Evolutionary conservation across 1,284 basidiomycete genomes (phyloP), one percentile per base, ranked within the genome.

Genomic region (Cutaneotrichosporon daszewskae): DNA sequence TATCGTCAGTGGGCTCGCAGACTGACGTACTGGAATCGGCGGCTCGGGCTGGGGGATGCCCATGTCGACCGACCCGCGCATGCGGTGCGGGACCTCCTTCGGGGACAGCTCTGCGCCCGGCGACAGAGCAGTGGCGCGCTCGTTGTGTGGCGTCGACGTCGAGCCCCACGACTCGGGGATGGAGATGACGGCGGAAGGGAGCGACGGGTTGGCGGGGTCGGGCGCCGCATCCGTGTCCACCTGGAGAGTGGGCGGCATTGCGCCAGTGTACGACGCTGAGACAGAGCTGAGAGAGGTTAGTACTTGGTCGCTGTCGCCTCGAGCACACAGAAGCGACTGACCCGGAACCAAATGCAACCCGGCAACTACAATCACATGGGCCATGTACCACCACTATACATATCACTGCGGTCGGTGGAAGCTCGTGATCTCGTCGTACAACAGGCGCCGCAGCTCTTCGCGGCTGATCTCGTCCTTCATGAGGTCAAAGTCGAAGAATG

Each of bases 401-500:
- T 31, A 31, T 31, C n/a, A n/a, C n/a, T n/a, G n/a, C n/a, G n/a
- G 44, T 7, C 39, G 20, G 22, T 57, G 75, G 78, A 90, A 90
- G 31, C 81, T 77, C 78, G 87, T 84, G 49, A 86, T 82, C 70
- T 86, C 83, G 43, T 83, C 79, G 63, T 81, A 84, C 52, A 72
- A 54, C 32, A 72, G 48, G 43, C 56, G 56, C 57, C 88, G 89
- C 37, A 91, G 72, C 58, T 87, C 81, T 24, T 80, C 89, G 31
- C 87, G 79, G 60, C 84, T 87, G 72, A 92, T 90, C 57, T 89
- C 86, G 54, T 94, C 90, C 75, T 94, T 92, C 75, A 88, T 84
- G 48, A 89, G 74, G 66, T 95, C 91, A 66, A 95, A 95, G 60
- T 91, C 87, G 70, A 96, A 95, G 76, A 95, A 95, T 55, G 84